A percentile compares a stretch with the other conserved stretches of the same genome.
These are phyloP conservation scores for Trametes pubescens DNA, from an alignment of 1,284 basidiomycete genomes.

Conservation along the genomic window DNA sequence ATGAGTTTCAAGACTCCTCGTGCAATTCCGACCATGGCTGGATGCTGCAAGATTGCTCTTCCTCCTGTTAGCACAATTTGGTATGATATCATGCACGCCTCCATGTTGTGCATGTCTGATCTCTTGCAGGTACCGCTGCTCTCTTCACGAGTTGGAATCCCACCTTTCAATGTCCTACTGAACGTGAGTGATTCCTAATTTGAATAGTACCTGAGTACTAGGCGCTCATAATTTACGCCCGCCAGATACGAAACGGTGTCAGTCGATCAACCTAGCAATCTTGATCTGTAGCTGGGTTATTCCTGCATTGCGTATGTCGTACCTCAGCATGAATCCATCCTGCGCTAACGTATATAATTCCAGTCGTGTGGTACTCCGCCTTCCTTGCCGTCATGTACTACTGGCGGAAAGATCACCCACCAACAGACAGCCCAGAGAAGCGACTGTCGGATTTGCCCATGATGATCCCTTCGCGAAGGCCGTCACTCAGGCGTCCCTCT, in stretches of 20 bases:
- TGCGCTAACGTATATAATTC: neutral
- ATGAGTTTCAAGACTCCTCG: conserved; percentile 50
- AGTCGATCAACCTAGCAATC: conserved; percentile 57
- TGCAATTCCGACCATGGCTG: conserved; percentile 62
- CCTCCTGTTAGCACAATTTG: conserved; percentile 58
- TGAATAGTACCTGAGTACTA: neutral
- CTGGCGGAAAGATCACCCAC: conserved; percentile 33
- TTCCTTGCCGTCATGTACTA: conserved; percentile 48
- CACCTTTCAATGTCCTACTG: conserved; percentile 52
- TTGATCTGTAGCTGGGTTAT: conserved; percentile 62
- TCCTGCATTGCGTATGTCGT: conserved; percentile 57
- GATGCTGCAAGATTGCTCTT: conserved; percentile 62
- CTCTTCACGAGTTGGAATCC: conserved; percentile 54
- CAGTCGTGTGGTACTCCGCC: conserved; percentile 51
- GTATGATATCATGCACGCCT: conserved; percentile 41
- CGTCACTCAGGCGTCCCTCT: conserved; percentile 13
- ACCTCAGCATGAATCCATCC: neutral
- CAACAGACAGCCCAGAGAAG: conserved; percentile 24
- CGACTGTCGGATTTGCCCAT: conserved; percentile 35
- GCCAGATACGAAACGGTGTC: conserved; percentile 56
- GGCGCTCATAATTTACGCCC: conserved; percentile 40
- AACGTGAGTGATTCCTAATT: conserved; percentile 44
- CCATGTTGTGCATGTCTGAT: neutral
- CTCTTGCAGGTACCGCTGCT: conserved; percentile 52
- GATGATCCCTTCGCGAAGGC: conserved; percentile 34